Evolutionary conservation across 352 stramenopile species (phyloP), one percentile per base, ranked within the genome.

Genomic region (Thraustochytrium striatum): DNA sequence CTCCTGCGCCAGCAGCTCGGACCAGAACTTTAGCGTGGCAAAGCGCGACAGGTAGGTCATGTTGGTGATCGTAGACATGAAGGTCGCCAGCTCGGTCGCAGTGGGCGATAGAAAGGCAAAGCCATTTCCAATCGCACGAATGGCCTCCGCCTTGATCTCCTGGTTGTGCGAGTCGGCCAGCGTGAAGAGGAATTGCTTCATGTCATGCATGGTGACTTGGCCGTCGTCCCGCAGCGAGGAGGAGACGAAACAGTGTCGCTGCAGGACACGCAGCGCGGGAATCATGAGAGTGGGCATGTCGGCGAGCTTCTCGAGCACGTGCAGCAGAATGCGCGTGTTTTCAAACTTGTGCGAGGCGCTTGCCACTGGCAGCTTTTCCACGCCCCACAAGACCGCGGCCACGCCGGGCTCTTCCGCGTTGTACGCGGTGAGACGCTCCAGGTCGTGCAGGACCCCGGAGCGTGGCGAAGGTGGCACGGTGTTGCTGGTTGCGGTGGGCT

Each of bases 31-130:
- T 5, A 75, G 39, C 21, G 65, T 75, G 28, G 65, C 65, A 25
- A 75, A 75, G n/a, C 50, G 43, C 30, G 65, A 75, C 32, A 75
- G 52, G 52, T 75, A 75, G 3, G 65, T 75, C 65, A 75, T 75
- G 52, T 75, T 75, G 41, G 65, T 75, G 30, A 75, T 75, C 30
- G 65, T 75, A 1, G 65, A 75, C 65, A 75, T 58, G 52, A 75
- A 75, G 39, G 65, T 75, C 16, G 65, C 65, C 21, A 75, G 36
- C 65, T 75, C 65, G 5, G 65, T 75, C 0, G 65, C 65, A 9
- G 65, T 55, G 5, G 65, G 65, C 21, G 65, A 75, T 3, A 75
- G 36, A 50, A 75, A 75, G 36, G 65, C 65, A 61, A 75, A 75
- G 25, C 65, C 65, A 25, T 75, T 75, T 1, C 65, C 65, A 25